Base-by-base conservation (phyloP, 176 grass and related monocot species). In the Neostapfia colusana region DNA sequence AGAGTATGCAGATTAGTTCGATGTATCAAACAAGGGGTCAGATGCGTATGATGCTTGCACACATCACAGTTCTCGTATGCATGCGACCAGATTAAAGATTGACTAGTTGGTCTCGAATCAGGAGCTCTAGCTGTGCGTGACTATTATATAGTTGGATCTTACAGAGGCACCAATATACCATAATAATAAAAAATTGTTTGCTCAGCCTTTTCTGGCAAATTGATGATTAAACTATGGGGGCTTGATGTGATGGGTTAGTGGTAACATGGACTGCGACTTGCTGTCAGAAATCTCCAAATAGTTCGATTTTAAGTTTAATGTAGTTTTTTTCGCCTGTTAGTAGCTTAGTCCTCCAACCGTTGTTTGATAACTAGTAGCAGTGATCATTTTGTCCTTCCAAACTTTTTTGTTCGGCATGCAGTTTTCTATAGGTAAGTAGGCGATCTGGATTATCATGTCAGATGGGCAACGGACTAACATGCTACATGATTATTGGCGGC, bases 221-320 rank as follows among this genome's bases (percentile, higher is more conserved):
- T 24, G 70, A 70, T 88, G 45, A 83, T 79, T 79, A 56, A 34
- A 70, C 38, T 20, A 68, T 51, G 48, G 26, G 44, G 81, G n/a
- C 13, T 75, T 65, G 81, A 79, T 72, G 63, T 75, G 54, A 79
- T 62, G 80, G 11, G 4, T 4, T 14, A n/a, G 11, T 8, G 50
- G 63, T 68, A 83, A 21, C n/a, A 10, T 23, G 8, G 10, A 53
- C 44, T 82, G 38, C 21, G 58, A 39, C 18, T 70, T 78, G 39
- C 58, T 66, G 66, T 50, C 79, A 67, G 60, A 67, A 73, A 60
- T 59, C 18, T 61, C 23, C 18, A 26, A 49, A 50, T 67, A 60
- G 80, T 61, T 50, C 0, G 1, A 17, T 25, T 60, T 54, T 69
- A 62, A 45, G 61, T 40, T 10, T 69, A 63, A 63, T 79, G 36